These are phyloP conservation scores for Morella rubra DNA, from an alignment of 306 rosid genomes.

Conservation along the genomic window DNA sequence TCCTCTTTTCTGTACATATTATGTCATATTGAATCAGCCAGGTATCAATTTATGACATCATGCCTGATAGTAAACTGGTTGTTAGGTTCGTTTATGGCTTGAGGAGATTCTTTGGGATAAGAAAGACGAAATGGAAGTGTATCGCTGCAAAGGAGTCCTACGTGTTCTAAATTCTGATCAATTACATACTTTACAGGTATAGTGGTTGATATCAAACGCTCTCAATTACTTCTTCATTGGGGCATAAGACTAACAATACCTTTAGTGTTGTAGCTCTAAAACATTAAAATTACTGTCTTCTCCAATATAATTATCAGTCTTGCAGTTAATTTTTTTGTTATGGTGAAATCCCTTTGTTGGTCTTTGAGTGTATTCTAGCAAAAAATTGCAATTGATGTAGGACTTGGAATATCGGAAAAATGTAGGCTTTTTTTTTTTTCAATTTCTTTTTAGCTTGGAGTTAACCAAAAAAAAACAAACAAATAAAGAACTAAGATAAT, in stretches of 20 bases:
- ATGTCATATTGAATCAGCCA: conserved; percentile 6
- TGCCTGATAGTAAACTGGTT: conserved; percentile 2
- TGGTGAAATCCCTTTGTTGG: neutral
- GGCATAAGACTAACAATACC: neutral
- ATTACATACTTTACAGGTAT: conserved; percentile 86
- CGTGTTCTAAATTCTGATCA: conserved; percentile 61
- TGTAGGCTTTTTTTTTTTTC: too few relatives aligned
- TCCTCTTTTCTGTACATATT: neutral
- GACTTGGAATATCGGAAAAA: neutral
- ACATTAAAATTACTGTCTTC: neutral
- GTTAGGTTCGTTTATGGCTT: conserved; percentile 74
- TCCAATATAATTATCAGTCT: neutral
- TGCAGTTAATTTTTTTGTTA: neutral
- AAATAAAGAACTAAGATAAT: too few relatives aligned
- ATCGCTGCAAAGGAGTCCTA: conserved; percentile 89
- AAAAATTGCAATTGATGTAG: neutral
- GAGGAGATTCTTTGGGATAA: conserved; percentile 99
- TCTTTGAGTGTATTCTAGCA: neutral
- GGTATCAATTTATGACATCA: conserved; percentile 15
- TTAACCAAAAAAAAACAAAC: too few relatives aligned
- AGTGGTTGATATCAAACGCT: conserved; percentile 11
- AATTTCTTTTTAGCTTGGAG: too few relatives aligned
- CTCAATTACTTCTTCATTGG: conserved; percentile 12
- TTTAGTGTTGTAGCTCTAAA: neutral
- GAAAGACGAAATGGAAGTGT: conserved; percentile 85